These are phyloP conservation scores for Penicillium arizonense DNA, from an alignment of 495 filamentous ascomycete species.

Conservation along the genomic window DNA sequence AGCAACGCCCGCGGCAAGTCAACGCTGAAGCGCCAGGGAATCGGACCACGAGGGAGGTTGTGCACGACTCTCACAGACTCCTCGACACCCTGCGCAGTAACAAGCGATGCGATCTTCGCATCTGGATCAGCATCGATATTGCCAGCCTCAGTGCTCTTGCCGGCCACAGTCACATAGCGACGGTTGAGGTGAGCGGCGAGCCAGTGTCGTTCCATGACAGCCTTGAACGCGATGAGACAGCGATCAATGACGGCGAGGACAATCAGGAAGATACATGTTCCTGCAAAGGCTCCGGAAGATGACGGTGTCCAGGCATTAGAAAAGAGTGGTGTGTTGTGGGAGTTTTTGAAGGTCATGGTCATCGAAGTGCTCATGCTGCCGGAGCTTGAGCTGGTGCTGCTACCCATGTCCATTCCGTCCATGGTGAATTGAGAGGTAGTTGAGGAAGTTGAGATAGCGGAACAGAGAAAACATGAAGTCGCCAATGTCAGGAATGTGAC, in stretches of 20 bases:
- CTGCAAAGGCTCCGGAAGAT: conserved; percentile 68
- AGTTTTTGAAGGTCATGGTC: conserved; percentile 59
- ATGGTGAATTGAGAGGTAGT: conserved; percentile 10
- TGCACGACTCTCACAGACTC: conserved; percentile 71
- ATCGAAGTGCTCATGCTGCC: conserved; percentile 20
- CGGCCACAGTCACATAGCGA: conserved; percentile 72
- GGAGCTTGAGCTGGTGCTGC: not conserved
- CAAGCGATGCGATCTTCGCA: conserved; percentile 54
- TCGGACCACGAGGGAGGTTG: conserved; percentile 37
- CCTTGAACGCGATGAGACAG: conserved; percentile 64
- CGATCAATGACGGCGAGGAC: conserved; percentile 67
- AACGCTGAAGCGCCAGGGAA: conserved; percentile 74
- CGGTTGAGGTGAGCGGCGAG: conserved; percentile 64
- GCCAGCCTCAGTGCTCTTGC: conserved; percentile 56
- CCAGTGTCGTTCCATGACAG: conserved; percentile 55
- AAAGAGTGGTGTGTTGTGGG: conserved; percentile 69
- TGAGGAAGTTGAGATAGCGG: not conserved
- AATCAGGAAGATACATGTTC: conserved; percentile 85
- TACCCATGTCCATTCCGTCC: conserved; percentile 17
- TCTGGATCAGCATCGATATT: conserved; percentile 53
- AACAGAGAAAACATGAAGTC: not conserved
- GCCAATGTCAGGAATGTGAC: not conserved
- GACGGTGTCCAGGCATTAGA: conserved; percentile 70
- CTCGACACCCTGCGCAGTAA: conserved; percentile 68
- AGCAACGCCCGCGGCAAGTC: conserved; percentile 72